A percentile compares a stretch with the other conserved stretches of the same genome.
Conservation (phyloP, 192 early-diverging fungal genomes). For the Ambispora gerdemannii region DNA sequence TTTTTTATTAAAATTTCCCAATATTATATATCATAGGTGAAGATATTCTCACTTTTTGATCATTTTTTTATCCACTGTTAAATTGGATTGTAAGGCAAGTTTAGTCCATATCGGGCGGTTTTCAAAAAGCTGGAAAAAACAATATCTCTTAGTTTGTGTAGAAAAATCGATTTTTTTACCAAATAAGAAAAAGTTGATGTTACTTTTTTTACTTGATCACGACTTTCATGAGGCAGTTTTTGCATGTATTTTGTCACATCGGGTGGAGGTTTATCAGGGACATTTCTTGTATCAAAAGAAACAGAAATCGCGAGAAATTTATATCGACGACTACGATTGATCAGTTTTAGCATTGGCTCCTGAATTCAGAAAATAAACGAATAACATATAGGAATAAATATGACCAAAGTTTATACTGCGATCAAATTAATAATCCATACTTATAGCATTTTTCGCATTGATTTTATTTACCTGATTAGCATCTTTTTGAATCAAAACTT, state of each 20-base stretch:
- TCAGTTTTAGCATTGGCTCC: slow-evolving; percentile 25
- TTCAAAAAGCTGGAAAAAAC: slow-evolving; percentile 37
- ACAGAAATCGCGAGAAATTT: slow-evolving; percentile 27
- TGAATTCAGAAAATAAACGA: not conserved
- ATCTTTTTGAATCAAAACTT: slow-evolving; percentile 44
- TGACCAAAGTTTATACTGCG: too few species aligned
- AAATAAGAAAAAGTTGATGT: too few species aligned
- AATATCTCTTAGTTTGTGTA: too few species aligned
- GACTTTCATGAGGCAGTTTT: slow-evolving; percentile 22
- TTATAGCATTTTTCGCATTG: too few species aligned
- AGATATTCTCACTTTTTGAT: slow-evolving; percentile 21
- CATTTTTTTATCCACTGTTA: slow-evolving; percentile 32
- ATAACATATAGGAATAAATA: too few species aligned
- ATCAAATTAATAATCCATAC: too few species aligned
- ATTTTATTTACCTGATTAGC: slow-evolving; percentile 39
- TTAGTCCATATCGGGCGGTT: slow-evolving; percentile 47
- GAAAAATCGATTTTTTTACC: too few species aligned
- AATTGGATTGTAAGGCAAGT: slow-evolving; percentile 29
- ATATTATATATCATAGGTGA: not conserved
- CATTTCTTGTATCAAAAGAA: slow-evolving; percentile 30
- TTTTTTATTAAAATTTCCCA: not conserved
- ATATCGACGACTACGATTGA: slow-evolving; percentile 31
- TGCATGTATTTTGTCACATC: slow-evolving; percentile 24
- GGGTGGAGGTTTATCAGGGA: slow-evolving; percentile 34
- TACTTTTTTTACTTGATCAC: slow-evolving; percentile 27